Conservation (phyloP, 1,284 basidiomycete species). For the Melanopsichium pennsylvanicum region DNA sequence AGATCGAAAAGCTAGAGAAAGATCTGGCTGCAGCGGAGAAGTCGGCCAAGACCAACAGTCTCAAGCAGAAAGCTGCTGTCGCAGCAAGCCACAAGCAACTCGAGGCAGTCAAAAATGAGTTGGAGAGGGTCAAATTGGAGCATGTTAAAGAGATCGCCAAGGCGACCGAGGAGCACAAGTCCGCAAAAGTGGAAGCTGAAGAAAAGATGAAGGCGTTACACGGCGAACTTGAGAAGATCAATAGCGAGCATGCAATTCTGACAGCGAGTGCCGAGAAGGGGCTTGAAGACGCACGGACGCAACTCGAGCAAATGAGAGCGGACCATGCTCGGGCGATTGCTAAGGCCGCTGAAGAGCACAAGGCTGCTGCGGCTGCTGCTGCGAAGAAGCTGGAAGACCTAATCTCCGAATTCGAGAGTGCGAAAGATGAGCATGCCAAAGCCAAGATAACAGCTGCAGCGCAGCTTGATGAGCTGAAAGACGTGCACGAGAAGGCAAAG, state of each 20-base stretch:
- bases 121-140: conserved; percentile 6
- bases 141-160: not conserved
- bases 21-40: conserved; percentile 33
- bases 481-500: conserved; percentile 12
- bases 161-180: conserved; percentile 11
- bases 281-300: not conserved
- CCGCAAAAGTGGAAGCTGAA: not conserved
- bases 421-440: conserved; percentile 14
- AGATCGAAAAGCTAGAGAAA: conserved; percentile 22
- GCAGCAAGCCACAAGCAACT: conserved; percentile 7
- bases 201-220: conserved; percentile 8
- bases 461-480: conserved; percentile 8
- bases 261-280: conserved; percentile 3
- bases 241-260: conserved; percentile 13
- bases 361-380: not conserved
- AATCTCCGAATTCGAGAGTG: conserved; percentile 19
- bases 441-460: not conserved
- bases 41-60: conserved; percentile 12
- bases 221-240: conserved; percentile 17
- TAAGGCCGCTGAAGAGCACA: conserved; percentile 12
- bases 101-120: conserved; percentile 8
- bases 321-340: conserved; percentile 1
- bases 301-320: conserved; percentile 5
- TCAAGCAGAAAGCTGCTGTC: conserved; percentile 27
- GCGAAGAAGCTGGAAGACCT: conserved; percentile 8